Conservation (phyloP, 148 eudicot species). For the Polygonum aviculare region DNA sequence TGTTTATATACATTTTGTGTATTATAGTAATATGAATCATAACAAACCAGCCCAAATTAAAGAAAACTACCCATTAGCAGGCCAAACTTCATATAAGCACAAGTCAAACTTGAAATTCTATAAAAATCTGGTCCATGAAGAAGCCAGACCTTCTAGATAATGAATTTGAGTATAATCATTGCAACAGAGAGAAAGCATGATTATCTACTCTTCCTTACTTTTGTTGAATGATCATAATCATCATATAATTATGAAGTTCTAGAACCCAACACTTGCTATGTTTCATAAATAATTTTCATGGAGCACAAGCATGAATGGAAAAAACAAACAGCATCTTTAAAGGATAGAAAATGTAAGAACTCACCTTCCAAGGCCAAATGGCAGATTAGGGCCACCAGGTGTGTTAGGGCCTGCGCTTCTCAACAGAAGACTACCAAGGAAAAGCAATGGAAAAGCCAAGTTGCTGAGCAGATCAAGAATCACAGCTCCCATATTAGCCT, state of each 20-base stretch:
- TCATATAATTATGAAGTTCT: too few relatives aligned
- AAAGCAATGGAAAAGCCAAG: conserved; percentile 69
- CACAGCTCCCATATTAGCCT: conserved; percentile 28
- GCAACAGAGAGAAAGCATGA: not conserved
- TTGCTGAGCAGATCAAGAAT: conserved; percentile 59
- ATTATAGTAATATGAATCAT: not conserved
- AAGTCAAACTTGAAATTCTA: too few relatives aligned
- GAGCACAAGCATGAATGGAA: too few relatives aligned
- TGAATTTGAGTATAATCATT: not conserved
- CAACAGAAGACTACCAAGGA: conserved; percentile 45
- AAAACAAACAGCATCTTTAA: not conserved
- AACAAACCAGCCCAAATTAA: not conserved
- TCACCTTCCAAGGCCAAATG: conserved; percentile 81
- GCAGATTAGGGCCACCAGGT: conserved; percentile 72
- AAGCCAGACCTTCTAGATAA: too few relatives aligned
- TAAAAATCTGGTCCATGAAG: too few relatives aligned
- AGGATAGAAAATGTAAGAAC: not conserved
- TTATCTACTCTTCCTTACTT: not conserved
- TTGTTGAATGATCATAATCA: not conserved
- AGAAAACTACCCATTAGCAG: not conserved
- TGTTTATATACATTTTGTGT: conserved; percentile 13
- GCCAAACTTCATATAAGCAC: too few relatives aligned
- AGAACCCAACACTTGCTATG: too few relatives aligned
- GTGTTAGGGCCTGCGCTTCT: conserved; percentile 29
- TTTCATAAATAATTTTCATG: too few relatives aligned